Evolutionary conservation across 345 rosid species (phyloP).

Genomic region (Carallia brachiata): DNA sequence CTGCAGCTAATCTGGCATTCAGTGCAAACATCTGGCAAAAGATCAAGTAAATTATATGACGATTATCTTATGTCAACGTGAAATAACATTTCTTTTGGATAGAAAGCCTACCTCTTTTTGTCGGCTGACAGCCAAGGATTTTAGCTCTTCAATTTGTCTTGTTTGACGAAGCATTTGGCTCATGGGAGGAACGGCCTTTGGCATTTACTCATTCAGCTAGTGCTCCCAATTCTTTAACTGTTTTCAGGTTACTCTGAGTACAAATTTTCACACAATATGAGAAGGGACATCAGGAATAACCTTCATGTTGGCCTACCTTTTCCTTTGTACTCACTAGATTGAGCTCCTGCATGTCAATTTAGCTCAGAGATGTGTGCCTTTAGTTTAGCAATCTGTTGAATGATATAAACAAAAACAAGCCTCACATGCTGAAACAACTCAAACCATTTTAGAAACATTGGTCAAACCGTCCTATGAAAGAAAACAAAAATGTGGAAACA

Average conservation of each 20-base stretch:
- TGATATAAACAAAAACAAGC: slow-evolving; percentile 7
- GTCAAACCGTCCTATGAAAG: slow-evolving; percentile 7
- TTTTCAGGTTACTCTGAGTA: slow-evolving; percentile 9
- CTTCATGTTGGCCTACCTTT: slow-evolving; percentile 47
- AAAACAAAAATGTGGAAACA: not conserved
- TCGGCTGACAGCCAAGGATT: slow-evolving; percentile 58
- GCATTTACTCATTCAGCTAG: slow-evolving; percentile 69
- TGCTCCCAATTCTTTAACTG: slow-evolving; percentile 69
- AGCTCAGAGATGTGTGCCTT: slow-evolving; percentile 70
- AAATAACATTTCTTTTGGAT: not conserved
- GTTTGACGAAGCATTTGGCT: slow-evolving; percentile 46
- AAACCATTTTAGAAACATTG: slow-evolving; percentile 3
- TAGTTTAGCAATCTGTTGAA: slow-evolving; percentile 62
- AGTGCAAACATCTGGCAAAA: slow-evolving; percentile 66
- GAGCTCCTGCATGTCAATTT: slow-evolving; percentile 92
- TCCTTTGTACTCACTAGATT: slow-evolving; percentile 78
- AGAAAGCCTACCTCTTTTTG: slow-evolving; percentile 72
- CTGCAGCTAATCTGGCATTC: slow-evolving; percentile 86
- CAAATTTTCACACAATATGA: slow-evolving; percentile 4
- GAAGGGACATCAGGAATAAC: not conserved
- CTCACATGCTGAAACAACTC: slow-evolving; percentile 4
- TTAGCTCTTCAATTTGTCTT: slow-evolving; percentile 72
- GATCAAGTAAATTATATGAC: not conserved
- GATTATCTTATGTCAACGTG: not conserved
- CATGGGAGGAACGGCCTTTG: slow-evolving; percentile 49